Evolutionary conservation across 2,329 filamentous ascomycete species (phyloP), one percentile per base, ranked within the genome.

Genomic region (Sporothrix humicola): DNA sequence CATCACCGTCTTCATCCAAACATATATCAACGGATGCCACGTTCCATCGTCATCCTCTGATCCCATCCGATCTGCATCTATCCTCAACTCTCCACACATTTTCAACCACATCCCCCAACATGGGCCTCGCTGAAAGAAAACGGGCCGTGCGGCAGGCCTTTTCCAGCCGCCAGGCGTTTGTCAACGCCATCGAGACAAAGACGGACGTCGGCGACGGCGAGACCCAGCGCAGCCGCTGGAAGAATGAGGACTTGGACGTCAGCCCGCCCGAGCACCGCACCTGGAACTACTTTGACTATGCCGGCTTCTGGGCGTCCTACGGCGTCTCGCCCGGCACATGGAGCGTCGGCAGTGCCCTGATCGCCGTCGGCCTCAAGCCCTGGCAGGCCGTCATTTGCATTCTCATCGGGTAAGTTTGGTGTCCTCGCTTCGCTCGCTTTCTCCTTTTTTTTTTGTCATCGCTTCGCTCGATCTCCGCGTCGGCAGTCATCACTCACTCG

Each of bases 221-320:
- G 46, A 48, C 44, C 0, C 23, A 72, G 17, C 69, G 58, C 69
- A 65, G 13, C 17, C 58, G 52, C 23, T 71, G 69, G 69, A 63
- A 52, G 26, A 71, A 63, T 7, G 69, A 71, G 20, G 69, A 71
- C 26, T 42, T 71, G 4, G 56, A 71, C 23, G 69, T 71, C 56
- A 63, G 69, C 69, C 69, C 69, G 13, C 69, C 69, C 23, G 23
- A 46, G 54, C 69, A 71, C 44, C 54, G 69, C 3, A 71, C 69
- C 9, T 71, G 69, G 69, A 63, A 23, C 9, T 26, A 20, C 42
- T 20, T 52, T 3, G 69, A 71, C 56, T 71, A 71, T 50, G 69
- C 69, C 54, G 42, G 56, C 2, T 71, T 71, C 56, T 63, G 56
- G 69, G 54, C 56, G 20, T 12, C 69, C 23, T 71, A 71, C n/a